phyloP scores from a whole-genome alignment of 495 filamentous ascomycete genomes.

The Rostrohypoxylon terebratum region DNA sequence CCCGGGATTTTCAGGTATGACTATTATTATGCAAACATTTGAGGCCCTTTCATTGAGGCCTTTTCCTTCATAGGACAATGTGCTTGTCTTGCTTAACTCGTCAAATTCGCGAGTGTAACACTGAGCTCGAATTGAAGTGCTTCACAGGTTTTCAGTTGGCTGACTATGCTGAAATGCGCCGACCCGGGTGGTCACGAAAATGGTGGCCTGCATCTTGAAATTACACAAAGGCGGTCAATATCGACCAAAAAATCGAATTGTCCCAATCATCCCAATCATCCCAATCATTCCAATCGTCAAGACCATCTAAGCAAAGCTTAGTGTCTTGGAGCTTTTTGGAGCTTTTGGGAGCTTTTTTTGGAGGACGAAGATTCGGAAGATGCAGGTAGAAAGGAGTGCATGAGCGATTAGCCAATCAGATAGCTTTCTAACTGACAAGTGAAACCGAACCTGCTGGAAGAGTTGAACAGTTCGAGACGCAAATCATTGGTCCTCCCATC shows the following conservation, averaged over 20 bases:
- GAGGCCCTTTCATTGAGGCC: not conserved
- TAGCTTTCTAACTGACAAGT: conserved; percentile 29
- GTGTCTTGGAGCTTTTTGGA: not conserved
- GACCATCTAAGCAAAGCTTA: conserved; percentile 5
- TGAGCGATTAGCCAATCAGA: conserved; percentile 43
- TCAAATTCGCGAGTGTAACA: conserved; percentile 25
- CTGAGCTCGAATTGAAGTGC: conserved; percentile 12
- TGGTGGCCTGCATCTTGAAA: conserved; percentile 41
- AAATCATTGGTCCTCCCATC: conserved; percentile 38
- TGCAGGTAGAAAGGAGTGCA: conserved; percentile 50
- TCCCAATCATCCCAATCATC: not conserved
- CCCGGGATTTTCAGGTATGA: not conserved
- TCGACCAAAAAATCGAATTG: conserved; percentile 20
- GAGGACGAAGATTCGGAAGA: conserved; percentile 16
- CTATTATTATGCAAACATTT: not conserved
- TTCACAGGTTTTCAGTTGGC: not conserved
- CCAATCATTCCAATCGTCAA: conserved; percentile 1
- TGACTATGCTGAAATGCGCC: conserved; percentile 23
- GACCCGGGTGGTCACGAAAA: conserved; percentile 31
- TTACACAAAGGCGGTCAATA: conserved; percentile 47
- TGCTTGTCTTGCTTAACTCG: not conserved
- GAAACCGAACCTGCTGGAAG: conserved; percentile 53
- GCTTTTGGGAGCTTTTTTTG: no score
- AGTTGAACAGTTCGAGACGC: conserved; percentile 39
- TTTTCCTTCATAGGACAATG: not conserved